Conservation (phyloP, 2,329 filamentous ascomycete genomes). For the Magnaporthiopsis rhizophila region DNA sequence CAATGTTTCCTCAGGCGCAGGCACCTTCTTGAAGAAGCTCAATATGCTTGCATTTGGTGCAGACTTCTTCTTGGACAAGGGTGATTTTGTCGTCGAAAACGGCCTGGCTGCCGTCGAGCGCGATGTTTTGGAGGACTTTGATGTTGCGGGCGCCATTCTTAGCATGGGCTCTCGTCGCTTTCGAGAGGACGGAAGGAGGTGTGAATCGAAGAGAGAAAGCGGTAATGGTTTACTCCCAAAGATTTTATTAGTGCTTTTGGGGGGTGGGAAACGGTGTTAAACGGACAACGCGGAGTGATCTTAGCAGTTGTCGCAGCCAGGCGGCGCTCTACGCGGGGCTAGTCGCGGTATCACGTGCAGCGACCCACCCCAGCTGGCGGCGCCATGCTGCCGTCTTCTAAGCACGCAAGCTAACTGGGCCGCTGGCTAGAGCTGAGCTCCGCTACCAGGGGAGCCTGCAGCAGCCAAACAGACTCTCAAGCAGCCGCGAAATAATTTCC, state of each 20-base stretch:
- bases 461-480: background rate
- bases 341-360: background rate
- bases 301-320: too few relatives aligned
- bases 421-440: background rate
- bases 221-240: too few relatives aligned
- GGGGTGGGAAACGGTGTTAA: too few relatives aligned
- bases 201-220: too few relatives aligned
- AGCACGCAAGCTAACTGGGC: background rate
- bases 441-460: background rate
- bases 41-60: conserved; percentile 58
- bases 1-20: conserved; percentile 49
- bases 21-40: conserved; percentile 66
- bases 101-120: conserved; percentile 1
- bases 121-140: conserved; percentile 6
- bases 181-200: background rate
- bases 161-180: background rate
- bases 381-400: background rate
- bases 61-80: conserved; percentile 13
- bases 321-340: background rate
- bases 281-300: background rate
- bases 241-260: background rate
- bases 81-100: background rate
- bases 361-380: background rate
- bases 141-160: background rate
- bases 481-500: background rate